Base-by-base conservation (phyloP, 2,329 filamentous ascomycete species). In the Huntiella bhutanensis region DNA sequence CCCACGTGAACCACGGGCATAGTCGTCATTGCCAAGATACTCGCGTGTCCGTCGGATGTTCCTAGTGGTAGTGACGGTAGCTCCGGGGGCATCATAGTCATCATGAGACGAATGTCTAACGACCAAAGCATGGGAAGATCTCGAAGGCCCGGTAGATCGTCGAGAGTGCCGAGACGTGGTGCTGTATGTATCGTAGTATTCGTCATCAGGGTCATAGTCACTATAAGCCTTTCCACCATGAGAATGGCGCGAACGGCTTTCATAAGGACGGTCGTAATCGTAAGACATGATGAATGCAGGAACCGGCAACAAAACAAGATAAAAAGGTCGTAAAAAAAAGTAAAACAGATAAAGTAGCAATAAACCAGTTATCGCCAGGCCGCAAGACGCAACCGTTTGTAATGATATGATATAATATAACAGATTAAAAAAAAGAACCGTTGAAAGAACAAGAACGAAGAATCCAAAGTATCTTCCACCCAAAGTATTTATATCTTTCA, bases 1-100 rank as follows among this genome's bases (percentile, higher is more conserved):
- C 51, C 67, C 63, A 48, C 82, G 77, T 51, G 78, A 75, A 50
- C 82, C 71, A 52, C 70, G 67, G 56, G 67, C 64, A 48, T 63
- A 66, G 33, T 68, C 68, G 60, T 70, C 73, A 57, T 42, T 38
- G 6, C 22, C 65, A 64, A 40, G 70, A 67, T 37, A 38, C 8
- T 39, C 11, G 54, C 77, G 71, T 54, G 78, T 67, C 49, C 79
- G 73, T 53, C 74, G 71, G 34, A 70, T 56, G 51, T 73, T 71
- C 47, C 61, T 59, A 51, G 67, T 37, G 12, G 46, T 38, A 5
- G 41, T 43, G 28, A 49, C 28, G 13, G 43, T 41, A 11, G 46
- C 34, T 12, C 42, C 33, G 1, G 35, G 43, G 28, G 43, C 46
- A 10, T 45, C 42, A 13, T 19, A 13, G 12, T 36, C 35, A 13